Conservation (phyloP, 352 stramenopile genomes). For the Pythium dissimile region DNA sequence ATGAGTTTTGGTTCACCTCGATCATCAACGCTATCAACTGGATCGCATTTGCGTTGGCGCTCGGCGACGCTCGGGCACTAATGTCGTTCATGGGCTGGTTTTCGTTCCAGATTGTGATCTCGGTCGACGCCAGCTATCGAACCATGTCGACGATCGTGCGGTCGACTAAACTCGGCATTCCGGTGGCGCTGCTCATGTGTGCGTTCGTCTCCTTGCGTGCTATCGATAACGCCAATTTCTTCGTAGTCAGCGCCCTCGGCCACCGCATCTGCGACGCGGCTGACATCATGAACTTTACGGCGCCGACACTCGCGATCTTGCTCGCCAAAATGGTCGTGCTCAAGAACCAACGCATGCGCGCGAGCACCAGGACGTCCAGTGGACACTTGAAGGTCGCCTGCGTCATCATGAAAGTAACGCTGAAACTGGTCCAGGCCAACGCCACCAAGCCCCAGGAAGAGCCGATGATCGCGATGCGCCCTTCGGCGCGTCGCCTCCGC, state of each 20-base stretch:
- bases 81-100: conserved; percentile 4
- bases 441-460: not conserved
- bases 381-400: not conserved
- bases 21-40: conserved; percentile 4
- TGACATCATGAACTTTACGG: conserved; percentile 5
- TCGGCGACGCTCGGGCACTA: not conserved
- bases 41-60: not conserved
- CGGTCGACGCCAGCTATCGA: not conserved
- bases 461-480: not conserved
- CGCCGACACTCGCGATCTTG: not conserved
- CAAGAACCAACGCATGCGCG: not conserved
- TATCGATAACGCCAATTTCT: not conserved
- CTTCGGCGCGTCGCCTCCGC: not conserved
- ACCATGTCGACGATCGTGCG: not conserved
- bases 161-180: not conserved
- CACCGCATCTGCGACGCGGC: not conserved
- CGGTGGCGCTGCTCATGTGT: not conserved
- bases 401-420: not conserved
- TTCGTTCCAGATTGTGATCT: not conserved
- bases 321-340: conserved; percentile 9
- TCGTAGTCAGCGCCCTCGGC: not conserved
- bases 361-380: not conserved
- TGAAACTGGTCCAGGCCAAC: not conserved
- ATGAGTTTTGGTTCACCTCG: conserved; percentile 8
- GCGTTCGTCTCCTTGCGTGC: not conserved